Evolutionary conservation across 2,329 filamentous ascomycete species (phyloP).

Genomic region (Cytospora chrysosperma): DNA sequence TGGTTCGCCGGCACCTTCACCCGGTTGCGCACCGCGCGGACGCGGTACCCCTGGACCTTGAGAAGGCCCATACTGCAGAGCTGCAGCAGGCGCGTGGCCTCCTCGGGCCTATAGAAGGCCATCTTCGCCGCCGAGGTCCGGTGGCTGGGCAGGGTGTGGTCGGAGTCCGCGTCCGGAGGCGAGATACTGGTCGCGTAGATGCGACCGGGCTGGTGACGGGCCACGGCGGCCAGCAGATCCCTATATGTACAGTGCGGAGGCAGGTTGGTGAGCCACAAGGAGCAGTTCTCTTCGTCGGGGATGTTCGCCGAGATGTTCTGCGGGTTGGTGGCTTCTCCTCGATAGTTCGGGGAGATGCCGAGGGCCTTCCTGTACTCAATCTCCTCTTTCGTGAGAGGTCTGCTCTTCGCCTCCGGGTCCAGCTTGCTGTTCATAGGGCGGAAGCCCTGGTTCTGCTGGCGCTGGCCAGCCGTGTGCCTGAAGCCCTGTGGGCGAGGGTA

Average conservation of each 20-base stretch:
- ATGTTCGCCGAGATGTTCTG: conserved; percentile 21
- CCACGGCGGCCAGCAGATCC: conserved; percentile 1
- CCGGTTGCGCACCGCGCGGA: conserved; percentile 5
- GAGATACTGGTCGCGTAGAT: conserved; percentile 15
- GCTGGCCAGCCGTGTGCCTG: too few species aligned
- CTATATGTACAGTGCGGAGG: conserved; percentile 1
- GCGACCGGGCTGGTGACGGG: not conserved
- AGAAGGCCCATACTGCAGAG: not conserved
- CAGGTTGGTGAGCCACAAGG: conserved; percentile 16
- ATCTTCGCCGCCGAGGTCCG: conserved; percentile 19
- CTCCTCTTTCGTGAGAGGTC: not conserved
- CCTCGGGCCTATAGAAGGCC: conserved; percentile 18
- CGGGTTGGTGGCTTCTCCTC: conserved; percentile 14
- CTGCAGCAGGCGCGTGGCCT: conserved; percentile 1
- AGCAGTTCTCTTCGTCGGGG: conserved; percentile 14
- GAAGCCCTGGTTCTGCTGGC: not conserved
- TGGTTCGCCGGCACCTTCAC: conserved; percentile 3
- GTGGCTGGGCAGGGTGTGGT: not conserved
- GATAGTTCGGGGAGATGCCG: conserved; percentile 17
- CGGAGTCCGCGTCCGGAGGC: not conserved
- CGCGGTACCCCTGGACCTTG: not conserved
- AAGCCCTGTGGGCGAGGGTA: too few species aligned
- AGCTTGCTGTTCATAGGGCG: conserved; percentile 12
- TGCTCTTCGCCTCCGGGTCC: not conserved
- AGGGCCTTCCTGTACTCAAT: not conserved